Percentiles rank a stretch among this genome's conserved stretches.
Evolutionary conservation across 306 rosid genomes (phyloP).

Genomic region (Fragaria ananassa): DNA sequence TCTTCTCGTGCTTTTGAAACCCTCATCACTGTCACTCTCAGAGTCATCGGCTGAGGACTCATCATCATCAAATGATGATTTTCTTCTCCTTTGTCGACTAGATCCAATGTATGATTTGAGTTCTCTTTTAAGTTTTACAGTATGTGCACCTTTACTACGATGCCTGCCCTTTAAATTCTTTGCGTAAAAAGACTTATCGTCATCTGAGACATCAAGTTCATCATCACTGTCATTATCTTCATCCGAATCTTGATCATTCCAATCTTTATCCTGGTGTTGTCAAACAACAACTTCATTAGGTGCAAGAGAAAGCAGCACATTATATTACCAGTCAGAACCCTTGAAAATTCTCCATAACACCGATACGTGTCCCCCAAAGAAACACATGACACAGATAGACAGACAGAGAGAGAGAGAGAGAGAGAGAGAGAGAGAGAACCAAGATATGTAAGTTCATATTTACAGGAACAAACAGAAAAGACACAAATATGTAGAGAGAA

Average conservation of each 20-base stretch:
- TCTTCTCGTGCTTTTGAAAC: slow-evolving; percentile 57
- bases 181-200: slow-evolving; percentile 62
- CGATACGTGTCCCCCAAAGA: background rate
- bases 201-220: slow-evolving; percentile 69
- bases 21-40: slow-evolving; percentile 68
- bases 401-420: too few relatives aligned
- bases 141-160: slow-evolving; percentile 50
- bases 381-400: background rate
- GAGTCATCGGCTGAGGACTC: slow-evolving; percentile 76
- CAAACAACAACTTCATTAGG: slow-evolving; percentile 29
- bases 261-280: slow-evolving; percentile 67
- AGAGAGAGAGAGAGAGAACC: background rate
- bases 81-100: slow-evolving; percentile 65
- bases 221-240: slow-evolving; percentile 69
- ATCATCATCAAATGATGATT: slow-evolving; percentile 71
- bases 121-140: slow-evolving; percentile 54
- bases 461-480: background rate
- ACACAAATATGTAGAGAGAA: background rate
- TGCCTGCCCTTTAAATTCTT: slow-evolving; percentile 62
- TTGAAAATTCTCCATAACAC: slow-evolving; percentile 13
- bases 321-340: slow-evolving; percentile 17
- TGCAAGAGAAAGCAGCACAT: slow-evolving; percentile 23
- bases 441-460: background rate
- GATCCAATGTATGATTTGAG: slow-evolving; percentile 49
- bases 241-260: slow-evolving; percentile 84